phyloP scores from a whole-genome alignment of 2,329 filamentous ascomycete genomes.

The Verticillium klebahnii region DNA sequence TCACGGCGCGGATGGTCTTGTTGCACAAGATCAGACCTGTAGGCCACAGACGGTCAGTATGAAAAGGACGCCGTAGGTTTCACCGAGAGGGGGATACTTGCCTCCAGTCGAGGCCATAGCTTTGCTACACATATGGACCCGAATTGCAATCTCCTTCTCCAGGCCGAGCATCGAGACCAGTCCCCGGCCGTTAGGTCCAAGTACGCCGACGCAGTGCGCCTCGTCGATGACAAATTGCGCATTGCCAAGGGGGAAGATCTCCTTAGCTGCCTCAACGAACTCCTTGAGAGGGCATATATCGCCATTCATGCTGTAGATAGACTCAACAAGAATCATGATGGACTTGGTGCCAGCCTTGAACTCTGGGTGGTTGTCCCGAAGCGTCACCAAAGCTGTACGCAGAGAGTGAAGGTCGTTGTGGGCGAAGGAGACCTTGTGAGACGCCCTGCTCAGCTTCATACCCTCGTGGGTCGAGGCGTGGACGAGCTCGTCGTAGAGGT shows the following conservation, averaged over 20 bases:
- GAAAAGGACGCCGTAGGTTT: background rate
- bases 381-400: constrained; percentile 24
- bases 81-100: background rate
- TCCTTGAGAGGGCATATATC: constrained; percentile 34
- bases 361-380: constrained; percentile 23
- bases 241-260: constrained; percentile 27
- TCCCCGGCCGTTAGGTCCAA: constrained; percentile 43
- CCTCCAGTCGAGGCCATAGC: constrained; percentile 35
- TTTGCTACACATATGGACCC: constrained; percentile 50
- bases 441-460: constrained; percentile 60
- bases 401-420: constrained; percentile 49
- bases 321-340: constrained; percentile 35
- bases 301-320: constrained; percentile 44
- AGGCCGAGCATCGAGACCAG: constrained; percentile 44
- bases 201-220: constrained; percentile 47
- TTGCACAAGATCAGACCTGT: constrained; percentile 16
- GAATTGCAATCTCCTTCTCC: constrained; percentile 42
- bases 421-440: constrained; percentile 41
- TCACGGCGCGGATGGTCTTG: constrained; percentile 9
- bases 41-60: background rate
- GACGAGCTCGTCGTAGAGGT: constrained; percentile 71
- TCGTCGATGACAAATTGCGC: constrained; percentile 52
- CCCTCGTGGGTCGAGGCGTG: constrained; percentile 78
- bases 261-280: constrained; percentile 27
- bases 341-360: constrained; percentile 21